phyloP scores from a whole-genome alignment of 225 moss, liverwort and hornwort genomes.

The Antitrichia curtipendula region DNA sequence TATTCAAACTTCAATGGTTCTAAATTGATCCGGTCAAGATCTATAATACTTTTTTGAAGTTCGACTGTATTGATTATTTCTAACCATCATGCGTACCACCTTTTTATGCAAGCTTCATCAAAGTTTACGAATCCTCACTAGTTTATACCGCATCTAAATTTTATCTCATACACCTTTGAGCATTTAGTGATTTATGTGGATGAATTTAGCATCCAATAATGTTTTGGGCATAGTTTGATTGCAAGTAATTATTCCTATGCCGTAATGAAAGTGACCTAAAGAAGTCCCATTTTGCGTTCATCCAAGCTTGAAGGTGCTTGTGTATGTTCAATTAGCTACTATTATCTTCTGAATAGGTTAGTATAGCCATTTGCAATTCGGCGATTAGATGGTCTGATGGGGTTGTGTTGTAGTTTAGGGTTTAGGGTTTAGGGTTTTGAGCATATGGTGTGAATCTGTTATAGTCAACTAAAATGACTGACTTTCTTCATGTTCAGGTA shows the following conservation, averaged over 20 bases:
- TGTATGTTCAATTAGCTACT: background rate
- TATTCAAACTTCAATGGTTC: background rate
- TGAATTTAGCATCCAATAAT: background rate
- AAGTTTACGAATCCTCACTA: background rate
- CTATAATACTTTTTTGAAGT: background rate
- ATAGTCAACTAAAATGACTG: background rate
- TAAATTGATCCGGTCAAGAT: background rate
- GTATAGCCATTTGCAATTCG: background rate
- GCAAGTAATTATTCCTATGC: background rate
- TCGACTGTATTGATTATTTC: background rate
- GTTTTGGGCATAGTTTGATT: background rate
- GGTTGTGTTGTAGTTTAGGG: background rate
- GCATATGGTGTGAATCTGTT: background rate
- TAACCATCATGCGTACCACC: too few species aligned
- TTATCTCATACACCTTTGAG: background rate
- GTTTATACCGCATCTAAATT: background rate
- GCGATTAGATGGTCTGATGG: background rate
- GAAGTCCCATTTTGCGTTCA: background rate
- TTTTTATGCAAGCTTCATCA: background rate
- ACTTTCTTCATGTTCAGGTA: constrained; percentile 28
- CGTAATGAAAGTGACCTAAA: background rate
- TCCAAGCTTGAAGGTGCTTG: background rate
- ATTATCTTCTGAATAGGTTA: background rate
- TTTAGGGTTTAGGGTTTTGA: background rate
- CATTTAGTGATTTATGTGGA: background rate